A percentile compares a stretch with the other conserved stretches of the same genome.
Conservation (phyloP, 1,284 basidiomycete species). For the Cutaneotrichosporon sp. region DNA sequence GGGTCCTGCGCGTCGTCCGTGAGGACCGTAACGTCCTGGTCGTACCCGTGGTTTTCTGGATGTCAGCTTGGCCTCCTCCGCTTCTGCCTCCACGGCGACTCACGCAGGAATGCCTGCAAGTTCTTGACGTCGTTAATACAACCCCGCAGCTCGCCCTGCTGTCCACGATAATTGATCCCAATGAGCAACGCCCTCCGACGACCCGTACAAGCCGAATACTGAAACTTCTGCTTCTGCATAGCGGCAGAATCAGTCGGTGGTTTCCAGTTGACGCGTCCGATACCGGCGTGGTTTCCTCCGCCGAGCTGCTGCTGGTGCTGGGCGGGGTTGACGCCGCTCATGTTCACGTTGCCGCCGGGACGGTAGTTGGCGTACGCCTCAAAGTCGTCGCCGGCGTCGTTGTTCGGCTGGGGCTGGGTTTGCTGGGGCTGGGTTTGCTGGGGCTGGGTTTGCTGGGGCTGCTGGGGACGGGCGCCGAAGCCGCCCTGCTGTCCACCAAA, state of each 20-base stretch:
- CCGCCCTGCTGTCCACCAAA: conserved; percentile 4
- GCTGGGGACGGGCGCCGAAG: not conserved
- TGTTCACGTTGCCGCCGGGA: not conserved
- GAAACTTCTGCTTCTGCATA: conserved; percentile 59
- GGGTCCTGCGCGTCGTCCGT: conserved; percentile 71
- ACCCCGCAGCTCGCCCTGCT: conserved; percentile 64
- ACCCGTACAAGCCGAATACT: conserved; percentile 72
- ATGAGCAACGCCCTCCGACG: conserved; percentile 24
- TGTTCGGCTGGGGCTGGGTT: not conserved
- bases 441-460: too few relatives aligned
- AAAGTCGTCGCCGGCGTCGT: conserved; percentile 3
- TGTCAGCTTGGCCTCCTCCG: conserved; percentile 1
- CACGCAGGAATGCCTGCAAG: conserved; percentile 65
- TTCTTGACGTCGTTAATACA: conserved; percentile 88
- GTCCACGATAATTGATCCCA: conserved; percentile 71
- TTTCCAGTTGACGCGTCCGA: not conserved
- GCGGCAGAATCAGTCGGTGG: conserved; percentile 5
- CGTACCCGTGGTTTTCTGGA: conserved; percentile 64
- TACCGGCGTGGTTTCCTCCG: not conserved
- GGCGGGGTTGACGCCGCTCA: not conserved
- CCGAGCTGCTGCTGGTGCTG: not conserved
- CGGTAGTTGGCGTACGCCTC: conserved; percentile 1
- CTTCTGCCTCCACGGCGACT: not conserved
- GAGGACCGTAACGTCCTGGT: conserved; percentile 82
- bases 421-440: not conserved